Conservation (phyloP, 768 basidiomycete species). For the Kwoniella dejecticola region DNA sequence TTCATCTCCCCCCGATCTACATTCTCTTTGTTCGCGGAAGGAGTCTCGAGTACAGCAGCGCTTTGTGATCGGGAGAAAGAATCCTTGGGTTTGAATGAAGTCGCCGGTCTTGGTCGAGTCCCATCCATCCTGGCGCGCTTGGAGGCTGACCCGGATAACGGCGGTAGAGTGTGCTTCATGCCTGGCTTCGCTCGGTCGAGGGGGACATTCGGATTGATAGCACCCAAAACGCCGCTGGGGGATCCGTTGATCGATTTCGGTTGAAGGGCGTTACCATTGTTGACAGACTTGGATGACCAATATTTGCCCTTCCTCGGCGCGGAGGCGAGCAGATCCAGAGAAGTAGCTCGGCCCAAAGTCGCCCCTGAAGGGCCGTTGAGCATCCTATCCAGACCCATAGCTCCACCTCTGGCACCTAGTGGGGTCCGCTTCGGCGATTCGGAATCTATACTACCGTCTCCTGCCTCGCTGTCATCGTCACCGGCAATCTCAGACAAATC, state of each 20-base stretch:
- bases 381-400: conserved; percentile 20
- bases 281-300: conserved; percentile 1
- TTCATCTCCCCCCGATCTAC: conserved; percentile 14
- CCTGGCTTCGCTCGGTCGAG: neutral
- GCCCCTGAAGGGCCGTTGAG: conserved; percentile 14
- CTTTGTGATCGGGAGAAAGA: conserved; percentile 29
- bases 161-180: conserved; percentile 13
- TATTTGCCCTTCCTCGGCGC: conserved; percentile 15
- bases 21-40: neutral
- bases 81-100: conserved; percentile 19
- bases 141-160: neutral
- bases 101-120: conserved; percentile 6
- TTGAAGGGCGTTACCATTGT: conserved; percentile 5
- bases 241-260: conserved; percentile 10
- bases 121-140: conserved; percentile 17
- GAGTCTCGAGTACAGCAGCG: conserved; percentile 7
- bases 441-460: neutral
- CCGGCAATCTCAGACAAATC: conserved; percentile 19
- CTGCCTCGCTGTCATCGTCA: conserved; percentile 17
- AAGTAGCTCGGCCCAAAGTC: conserved; percentile 30
- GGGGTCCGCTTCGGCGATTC: conserved; percentile 6
- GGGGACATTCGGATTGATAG: conserved; percentile 9
- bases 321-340: conserved; percentile 27
- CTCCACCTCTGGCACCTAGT: conserved; percentile 1
- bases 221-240: neutral